Percentiles rank a stretch among this genome's conserved stretches.
These are phyloP conservation scores for Prosopis cineraria DNA, from an alignment of 306 rosid genomes.

Conservation along the genomic window DNA sequence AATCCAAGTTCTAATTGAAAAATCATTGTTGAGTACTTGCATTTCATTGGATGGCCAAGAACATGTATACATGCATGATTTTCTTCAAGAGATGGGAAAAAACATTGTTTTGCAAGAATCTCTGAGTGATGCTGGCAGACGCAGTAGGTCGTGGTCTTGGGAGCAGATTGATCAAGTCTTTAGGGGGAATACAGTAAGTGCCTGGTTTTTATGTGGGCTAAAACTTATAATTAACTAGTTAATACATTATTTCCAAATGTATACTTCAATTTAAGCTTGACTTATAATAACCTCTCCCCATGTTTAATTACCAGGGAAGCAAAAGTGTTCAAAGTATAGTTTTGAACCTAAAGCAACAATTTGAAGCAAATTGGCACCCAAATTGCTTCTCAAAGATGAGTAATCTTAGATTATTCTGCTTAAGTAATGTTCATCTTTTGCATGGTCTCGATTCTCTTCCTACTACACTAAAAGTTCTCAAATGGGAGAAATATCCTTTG, in stretches of 20 bases:
- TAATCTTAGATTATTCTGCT: constrained; percentile 9
- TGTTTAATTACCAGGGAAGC: constrained; percentile 13
- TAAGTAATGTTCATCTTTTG: neutral
- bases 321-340: neutral
- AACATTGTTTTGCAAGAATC: constrained; percentile 18
- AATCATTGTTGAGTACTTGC: constrained; percentile 1
- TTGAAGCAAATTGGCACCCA: neutral
- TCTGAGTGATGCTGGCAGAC: neutral
- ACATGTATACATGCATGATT: constrained; percentile 11
- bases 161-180: constrained; percentile 8
- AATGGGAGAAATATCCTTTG: neutral
- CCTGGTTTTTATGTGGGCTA: neutral
- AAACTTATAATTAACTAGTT: neutral
- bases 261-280: neutral
- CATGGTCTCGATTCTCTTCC: constrained; percentile 6
- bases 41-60: neutral
- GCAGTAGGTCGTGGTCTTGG: constrained; percentile 8
- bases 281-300: neutral
- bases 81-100: constrained; percentile 19
- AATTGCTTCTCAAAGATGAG: constrained; percentile 3
- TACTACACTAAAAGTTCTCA: constrained; percentile 9
- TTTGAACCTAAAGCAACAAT: neutral
- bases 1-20: neutral
- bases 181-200: neutral
- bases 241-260: neutral